Evolutionary conservation across 1,139 yeast genomes (phyloP), one percentile per base, ranked within the genome.

Genomic region (Hyphopichia wangnamkhiaoensis): DNA sequence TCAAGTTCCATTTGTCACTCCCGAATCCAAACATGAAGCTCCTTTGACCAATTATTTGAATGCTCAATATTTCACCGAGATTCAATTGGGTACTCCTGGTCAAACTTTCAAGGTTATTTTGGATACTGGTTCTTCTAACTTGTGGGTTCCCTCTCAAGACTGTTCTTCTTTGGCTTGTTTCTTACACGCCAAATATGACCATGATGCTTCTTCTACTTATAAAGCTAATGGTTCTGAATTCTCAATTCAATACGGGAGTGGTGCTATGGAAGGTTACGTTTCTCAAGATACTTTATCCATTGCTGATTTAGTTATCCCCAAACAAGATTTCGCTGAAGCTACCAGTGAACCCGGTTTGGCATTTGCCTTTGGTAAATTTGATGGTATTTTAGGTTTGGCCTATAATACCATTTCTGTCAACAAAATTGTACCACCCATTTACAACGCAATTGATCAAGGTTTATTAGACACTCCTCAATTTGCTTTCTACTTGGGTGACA

Each of bases 281-380:
- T 90, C 97, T 33, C 84, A 84, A 59, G 98, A 93, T 61, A 72
- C 82, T 33, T 68, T 93, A 51, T 69, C 77, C 46, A 69, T 93
- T 49, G 98, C 97, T 40, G 96, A 86, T 59, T 79, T 93, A 68
- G 69, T 74, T 39, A 89, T 93, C 57, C 85, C 90, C 48, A 69
- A 84, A 49, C 98, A 91, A 71, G 94, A 84, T 61, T 93, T 93
- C 61, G 98, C 95, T 44, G 98, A 93, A 74, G 93, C 96, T 45
- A 93, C 98, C 44, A 80, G 80, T 50, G 98, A 93, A 71, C 98
- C 98, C 27, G 98, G 98, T 40, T 78, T 93, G 54, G 95, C 98
- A 0, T 93, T 93, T 71, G 98, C 98, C 40, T 93, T 93, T 67
- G 98, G 96, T 63, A 91, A 93, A 63, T 90, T 93, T 61, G 98